These are phyloP conservation scores for Striga asiatica DNA, from an alignment of 257 asterid genomes.

Conservation along the genomic window DNA sequence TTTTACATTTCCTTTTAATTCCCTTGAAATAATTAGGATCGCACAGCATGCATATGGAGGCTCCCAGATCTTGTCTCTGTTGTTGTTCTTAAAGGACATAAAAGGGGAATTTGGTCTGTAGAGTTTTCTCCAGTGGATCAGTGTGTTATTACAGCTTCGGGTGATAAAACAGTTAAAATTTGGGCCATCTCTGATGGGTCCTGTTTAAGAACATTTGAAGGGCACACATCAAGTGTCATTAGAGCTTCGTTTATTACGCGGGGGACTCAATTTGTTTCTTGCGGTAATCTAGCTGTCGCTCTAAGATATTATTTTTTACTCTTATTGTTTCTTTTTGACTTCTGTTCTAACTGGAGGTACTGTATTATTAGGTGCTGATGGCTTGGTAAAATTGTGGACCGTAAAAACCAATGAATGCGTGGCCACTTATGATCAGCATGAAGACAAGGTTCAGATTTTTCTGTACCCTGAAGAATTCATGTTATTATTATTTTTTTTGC, in stretches of 20 bases:
- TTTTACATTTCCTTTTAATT: constrained; percentile 11
- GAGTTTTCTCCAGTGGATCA: constrained; percentile 99
- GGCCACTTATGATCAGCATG: constrained; percentile 95
- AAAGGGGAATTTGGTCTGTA: constrained; percentile 95
- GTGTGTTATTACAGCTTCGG: constrained; percentile 91
- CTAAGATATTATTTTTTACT: neutral
- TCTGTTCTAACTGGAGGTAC: constrained; percentile 6
- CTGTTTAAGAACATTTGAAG: constrained; percentile 91
- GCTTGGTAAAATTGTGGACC: constrained; percentile 95
- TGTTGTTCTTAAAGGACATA: constrained; percentile 78
- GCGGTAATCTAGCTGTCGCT: constrained; percentile 42
- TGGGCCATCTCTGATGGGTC: constrained; percentile 95
- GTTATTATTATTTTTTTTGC: neutral
- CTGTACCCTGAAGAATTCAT: constrained; percentile 4
- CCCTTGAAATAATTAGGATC: constrained; percentile 54
- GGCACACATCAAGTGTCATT: constrained; percentile 81
- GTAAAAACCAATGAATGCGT: constrained; percentile 79
- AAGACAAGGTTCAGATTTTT: constrained; percentile 59
- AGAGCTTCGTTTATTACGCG: constrained; percentile 84
- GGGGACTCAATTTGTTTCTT: constrained; percentile 86
- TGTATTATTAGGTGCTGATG: constrained; percentile 72
- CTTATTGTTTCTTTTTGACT: neutral
- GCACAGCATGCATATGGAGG: constrained; percentile 88
- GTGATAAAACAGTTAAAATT: constrained; percentile 83
- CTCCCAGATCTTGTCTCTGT: constrained; percentile 87